Conservation (phyloP, 208 protist genomes). For the Crithidia acanthocephali region DNA sequence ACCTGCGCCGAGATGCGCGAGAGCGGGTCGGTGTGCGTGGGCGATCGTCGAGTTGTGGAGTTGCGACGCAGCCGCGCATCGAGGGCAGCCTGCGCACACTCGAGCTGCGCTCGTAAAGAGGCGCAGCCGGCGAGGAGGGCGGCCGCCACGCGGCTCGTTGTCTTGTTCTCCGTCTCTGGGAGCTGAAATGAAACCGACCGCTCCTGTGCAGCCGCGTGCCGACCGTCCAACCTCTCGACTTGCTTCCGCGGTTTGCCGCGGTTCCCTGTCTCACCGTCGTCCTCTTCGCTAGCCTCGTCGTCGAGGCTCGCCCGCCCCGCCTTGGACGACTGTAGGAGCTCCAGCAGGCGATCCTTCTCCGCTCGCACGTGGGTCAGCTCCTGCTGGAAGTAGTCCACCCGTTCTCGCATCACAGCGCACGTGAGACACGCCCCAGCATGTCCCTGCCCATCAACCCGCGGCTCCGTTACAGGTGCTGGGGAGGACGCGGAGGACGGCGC, state of each 20-base stretch:
- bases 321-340: slow-evolving; percentile 1
- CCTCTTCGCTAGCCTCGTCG: not conserved
- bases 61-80: slow-evolving; percentile 4
- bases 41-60: not conserved
- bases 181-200: not conserved
- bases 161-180: not conserved
- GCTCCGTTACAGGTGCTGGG: not conserved
- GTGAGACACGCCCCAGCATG: slow-evolving; percentile 2
- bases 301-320: not conserved
- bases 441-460: not conserved
- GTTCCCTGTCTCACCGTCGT: not conserved
- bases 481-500: not conserved
- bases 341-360: slow-evolving; percentile 46
- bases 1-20: slow-evolving; percentile 20
- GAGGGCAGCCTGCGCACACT: slow-evolving; percentile 20
- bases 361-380: slow-evolving; percentile 36
- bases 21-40: slow-evolving; percentile 8
- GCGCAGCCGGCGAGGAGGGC: slow-evolving; percentile 59
- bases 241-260: not conserved
- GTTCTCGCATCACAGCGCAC: slow-evolving; percentile 26
- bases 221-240: not conserved
- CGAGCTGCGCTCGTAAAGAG: slow-evolving; percentile 51
- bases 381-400: slow-evolving; percentile 29
- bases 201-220: not conserved
- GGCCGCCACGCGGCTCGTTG: slow-evolving; percentile 23